phyloP scores from a whole-genome alignment of 306 rosid genomes.

The Cucumis cinereus region DNA sequence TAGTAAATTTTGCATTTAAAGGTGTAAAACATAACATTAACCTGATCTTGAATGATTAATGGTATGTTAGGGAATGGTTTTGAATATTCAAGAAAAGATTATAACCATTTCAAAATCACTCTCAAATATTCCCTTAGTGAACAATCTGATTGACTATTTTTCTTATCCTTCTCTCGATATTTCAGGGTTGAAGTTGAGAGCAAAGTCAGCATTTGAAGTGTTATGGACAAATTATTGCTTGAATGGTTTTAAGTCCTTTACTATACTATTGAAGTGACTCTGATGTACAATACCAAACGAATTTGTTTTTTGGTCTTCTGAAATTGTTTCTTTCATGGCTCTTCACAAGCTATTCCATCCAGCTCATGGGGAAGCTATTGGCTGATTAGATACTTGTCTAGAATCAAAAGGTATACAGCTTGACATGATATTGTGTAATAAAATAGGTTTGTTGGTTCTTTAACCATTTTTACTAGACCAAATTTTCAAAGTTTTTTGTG shows the following conservation, averaged over 20 bases:
- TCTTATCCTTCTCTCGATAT: background rate
- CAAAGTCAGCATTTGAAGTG: background rate
- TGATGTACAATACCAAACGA: background rate
- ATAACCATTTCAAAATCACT: background rate
- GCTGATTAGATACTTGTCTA: background rate
- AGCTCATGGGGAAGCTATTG: background rate
- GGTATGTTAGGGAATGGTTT: background rate
- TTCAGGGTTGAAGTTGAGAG: background rate
- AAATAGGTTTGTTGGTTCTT: background rate
- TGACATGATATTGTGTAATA: background rate
- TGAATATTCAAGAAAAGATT: background rate
- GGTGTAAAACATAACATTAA: background rate
- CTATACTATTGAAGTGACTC: background rate
- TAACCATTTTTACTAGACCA: background rate
- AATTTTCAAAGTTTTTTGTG: background rate
- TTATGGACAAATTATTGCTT: background rate
- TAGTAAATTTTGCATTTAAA: no score
- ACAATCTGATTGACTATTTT: background rate
- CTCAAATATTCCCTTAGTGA: background rate
- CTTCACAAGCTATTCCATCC: background rate
- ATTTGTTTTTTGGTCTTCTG: background rate
- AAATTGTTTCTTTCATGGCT: background rate
- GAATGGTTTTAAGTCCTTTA: background rate
- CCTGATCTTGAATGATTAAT: background rate
- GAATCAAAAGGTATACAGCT: background rate